phyloP scores from a whole-genome alignment of 306 rosid species.

The Quercus bicolor region DNA sequence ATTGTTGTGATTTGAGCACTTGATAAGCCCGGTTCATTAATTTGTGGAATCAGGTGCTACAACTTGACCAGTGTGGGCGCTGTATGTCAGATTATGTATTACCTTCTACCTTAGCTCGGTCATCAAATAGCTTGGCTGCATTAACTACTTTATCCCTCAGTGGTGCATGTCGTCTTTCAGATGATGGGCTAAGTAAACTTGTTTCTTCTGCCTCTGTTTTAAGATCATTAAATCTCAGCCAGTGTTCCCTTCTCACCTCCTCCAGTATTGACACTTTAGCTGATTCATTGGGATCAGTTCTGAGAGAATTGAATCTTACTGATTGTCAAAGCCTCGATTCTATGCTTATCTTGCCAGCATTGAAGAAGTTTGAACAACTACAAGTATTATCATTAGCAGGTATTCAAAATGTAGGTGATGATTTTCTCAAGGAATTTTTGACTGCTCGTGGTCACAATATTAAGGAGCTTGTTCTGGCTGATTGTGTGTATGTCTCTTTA shows the following conservation, averaged over 20 bases:
- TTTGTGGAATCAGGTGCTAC: slow-evolving; percentile 61
- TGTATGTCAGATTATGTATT: slow-evolving; percentile 57
- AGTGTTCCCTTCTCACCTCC: slow-evolving; percentile 77
- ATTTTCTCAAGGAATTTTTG: slow-evolving; percentile 43
- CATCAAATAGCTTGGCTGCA: slow-evolving; percentile 45
- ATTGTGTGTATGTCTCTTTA: slow-evolving; percentile 61
- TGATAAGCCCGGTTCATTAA: slow-evolving; percentile 9
- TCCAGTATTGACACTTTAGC: slow-evolving; percentile 48
- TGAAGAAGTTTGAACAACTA: slow-evolving; percentile 52
- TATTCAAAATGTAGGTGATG: slow-evolving; percentile 45
- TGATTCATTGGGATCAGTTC: slow-evolving; percentile 50
- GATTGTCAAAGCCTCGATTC: slow-evolving; percentile 58
- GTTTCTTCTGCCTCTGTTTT: slow-evolving; percentile 63
- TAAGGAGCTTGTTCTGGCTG: slow-evolving; percentile 72
- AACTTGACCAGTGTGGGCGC: slow-evolving; percentile 85
- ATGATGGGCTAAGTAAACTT: slow-evolving; percentile 50
- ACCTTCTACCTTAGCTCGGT: slow-evolving; percentile 37
- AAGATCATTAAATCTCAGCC: slow-evolving; percentile 77
- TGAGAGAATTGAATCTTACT: slow-evolving; percentile 72
- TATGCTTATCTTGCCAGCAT: slow-evolving; percentile 39
- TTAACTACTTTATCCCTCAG: slow-evolving; percentile 58
- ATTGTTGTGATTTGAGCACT: slow-evolving; percentile 4
- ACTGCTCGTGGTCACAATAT: slow-evolving; percentile 47
- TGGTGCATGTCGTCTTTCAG: slow-evolving; percentile 86
- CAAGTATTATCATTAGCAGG: slow-evolving; percentile 77